Conservation (phyloP, 768 basidiomycete genomes). For the Porphyrellus cyaneotinctus region DNA sequence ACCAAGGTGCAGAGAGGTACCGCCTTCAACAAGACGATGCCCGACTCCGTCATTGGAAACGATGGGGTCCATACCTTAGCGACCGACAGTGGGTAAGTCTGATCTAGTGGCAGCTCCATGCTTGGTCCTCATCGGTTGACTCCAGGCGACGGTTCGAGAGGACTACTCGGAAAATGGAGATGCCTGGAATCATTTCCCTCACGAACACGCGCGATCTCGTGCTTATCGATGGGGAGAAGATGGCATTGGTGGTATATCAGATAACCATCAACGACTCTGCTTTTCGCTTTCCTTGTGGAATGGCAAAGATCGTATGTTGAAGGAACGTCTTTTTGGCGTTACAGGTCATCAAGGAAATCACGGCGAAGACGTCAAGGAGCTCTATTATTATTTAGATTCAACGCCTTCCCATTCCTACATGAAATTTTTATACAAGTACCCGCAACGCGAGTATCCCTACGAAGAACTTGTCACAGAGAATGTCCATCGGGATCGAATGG, state of each 20-base stretch:
- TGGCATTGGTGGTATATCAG: conserved; percentile 94
- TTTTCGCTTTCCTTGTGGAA: conserved; percentile 94
- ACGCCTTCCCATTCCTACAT: conserved; percentile 99
- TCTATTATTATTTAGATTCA: conserved; percentile 98
- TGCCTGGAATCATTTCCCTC: conserved; percentile 94
- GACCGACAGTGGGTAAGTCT: conserved; percentile 92
- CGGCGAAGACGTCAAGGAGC: conserved; percentile 98
- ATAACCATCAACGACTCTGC: conserved; percentile 94
- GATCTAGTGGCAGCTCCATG: background rate
- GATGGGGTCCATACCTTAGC: conserved; percentile 97
- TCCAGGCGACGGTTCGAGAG: conserved; percentile 93
- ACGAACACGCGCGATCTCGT: conserved; percentile 87
- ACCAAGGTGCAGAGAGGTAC: conserved; percentile 78
- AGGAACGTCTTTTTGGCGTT: conserved; percentile 94
- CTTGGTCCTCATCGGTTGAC: conserved; percentile 12
- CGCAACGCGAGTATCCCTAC: conserved; percentile 89
- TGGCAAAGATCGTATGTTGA: conserved; percentile 87
- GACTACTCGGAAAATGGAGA: conserved; percentile 97
- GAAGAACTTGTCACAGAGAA: conserved; percentile 90
- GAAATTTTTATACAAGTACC: conserved; percentile 99
- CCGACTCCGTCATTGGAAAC: conserved; percentile 90
- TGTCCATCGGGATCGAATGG: conserved; percentile 74
- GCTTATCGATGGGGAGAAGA: conserved; percentile 99
- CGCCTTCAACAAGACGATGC: conserved; percentile 80
- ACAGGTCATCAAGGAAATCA: conserved; percentile 98